Conservation (phyloP, 2,329 filamentous ascomycete species). For the Colletotrichum tanaceti region DNA sequence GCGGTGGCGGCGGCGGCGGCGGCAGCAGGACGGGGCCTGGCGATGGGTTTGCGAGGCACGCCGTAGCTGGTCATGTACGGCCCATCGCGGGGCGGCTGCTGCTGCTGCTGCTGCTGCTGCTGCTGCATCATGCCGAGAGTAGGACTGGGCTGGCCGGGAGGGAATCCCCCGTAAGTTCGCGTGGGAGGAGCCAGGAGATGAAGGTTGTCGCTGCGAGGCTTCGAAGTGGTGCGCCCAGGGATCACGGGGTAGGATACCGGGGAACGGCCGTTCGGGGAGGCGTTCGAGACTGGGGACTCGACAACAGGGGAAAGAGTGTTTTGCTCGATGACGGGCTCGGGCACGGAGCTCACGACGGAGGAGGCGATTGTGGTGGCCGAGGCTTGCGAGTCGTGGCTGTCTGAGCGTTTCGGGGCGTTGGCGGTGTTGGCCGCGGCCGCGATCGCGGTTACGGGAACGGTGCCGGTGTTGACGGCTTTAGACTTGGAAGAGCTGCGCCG, state of each 20-base stretch:
- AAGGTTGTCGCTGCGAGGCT: conserved; percentile 43
- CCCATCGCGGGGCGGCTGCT: conserved; percentile 33
- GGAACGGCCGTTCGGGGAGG: conserved; percentile 45
- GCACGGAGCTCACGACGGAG: conserved; percentile 32
- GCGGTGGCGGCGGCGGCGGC: not conserved
- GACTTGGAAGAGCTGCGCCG: conserved; percentile 30
- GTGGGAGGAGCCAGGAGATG: conserved; percentile 50
- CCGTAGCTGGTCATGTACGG: conserved; percentile 40
- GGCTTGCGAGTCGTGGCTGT: conserved; percentile 39
- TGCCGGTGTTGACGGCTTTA: conserved; percentile 30
- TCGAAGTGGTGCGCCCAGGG: conserved; percentile 40
- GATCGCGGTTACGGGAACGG: not conserved
- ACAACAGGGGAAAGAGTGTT: conserved; percentile 60
- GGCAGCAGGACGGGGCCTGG: conserved; percentile 12
- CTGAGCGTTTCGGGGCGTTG: conserved; percentile 34
- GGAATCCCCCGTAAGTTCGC: conserved; percentile 49
- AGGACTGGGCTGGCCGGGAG: conserved; percentile 56
- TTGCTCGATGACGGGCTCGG: conserved; percentile 44
- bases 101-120: conserved; percentile 41
- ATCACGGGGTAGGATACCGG: conserved; percentile 51
- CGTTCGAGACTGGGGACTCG: conserved; percentile 56
- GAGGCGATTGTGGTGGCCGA: conserved; percentile 56
- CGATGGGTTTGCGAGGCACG: conserved; percentile 35
- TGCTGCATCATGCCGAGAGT: conserved; percentile 52
- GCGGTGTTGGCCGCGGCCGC: not conserved